phyloP scores from a whole-genome alignment of 768 basidiomycete genomes.

The Auricularia cornea region DNA sequence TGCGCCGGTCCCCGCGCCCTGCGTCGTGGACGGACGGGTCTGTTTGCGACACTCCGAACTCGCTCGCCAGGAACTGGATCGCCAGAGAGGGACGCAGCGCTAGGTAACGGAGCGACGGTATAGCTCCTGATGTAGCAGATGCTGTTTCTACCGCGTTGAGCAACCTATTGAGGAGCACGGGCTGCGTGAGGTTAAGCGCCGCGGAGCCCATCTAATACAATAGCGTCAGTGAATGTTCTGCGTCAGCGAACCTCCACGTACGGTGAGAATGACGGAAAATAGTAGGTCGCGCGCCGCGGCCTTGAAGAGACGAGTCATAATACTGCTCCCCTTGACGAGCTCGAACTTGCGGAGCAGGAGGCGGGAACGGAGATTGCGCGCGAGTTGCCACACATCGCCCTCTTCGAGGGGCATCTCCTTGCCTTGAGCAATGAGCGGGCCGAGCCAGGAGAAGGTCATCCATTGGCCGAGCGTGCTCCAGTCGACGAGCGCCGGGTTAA shows the following conservation, averaged over 20 bases:
- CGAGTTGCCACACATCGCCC: neutral
- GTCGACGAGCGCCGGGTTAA: neutral
- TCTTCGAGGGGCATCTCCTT: neutral
- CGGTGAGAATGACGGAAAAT: too few relatives aligned
- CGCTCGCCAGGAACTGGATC: neutral
- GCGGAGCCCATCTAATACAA: too few relatives aligned
- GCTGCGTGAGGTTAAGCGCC: neutral
- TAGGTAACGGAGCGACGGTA: neutral
- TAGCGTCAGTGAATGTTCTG: too few relatives aligned
- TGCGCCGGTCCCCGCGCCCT: neutral
- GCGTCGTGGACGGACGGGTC: neutral
- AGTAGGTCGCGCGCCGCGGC: neutral
- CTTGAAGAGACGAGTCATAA: neutral
- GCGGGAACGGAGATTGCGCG: neutral
- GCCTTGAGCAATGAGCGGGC: neutral
- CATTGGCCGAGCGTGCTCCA: neutral
- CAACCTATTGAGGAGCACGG: neutral
- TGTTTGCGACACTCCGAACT: neutral
- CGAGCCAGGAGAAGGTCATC: neutral
- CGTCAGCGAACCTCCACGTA: too few relatives aligned
- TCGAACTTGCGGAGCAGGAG: neutral
- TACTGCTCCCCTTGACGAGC: neutral
- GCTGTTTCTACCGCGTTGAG: neutral
- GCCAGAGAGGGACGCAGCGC: neutral
- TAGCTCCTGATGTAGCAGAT: neutral